Evolutionary conservation across 2,329 filamentous ascomycete genomes (phyloP).

Genomic region (Sporothrix dimorphospora): DNA sequence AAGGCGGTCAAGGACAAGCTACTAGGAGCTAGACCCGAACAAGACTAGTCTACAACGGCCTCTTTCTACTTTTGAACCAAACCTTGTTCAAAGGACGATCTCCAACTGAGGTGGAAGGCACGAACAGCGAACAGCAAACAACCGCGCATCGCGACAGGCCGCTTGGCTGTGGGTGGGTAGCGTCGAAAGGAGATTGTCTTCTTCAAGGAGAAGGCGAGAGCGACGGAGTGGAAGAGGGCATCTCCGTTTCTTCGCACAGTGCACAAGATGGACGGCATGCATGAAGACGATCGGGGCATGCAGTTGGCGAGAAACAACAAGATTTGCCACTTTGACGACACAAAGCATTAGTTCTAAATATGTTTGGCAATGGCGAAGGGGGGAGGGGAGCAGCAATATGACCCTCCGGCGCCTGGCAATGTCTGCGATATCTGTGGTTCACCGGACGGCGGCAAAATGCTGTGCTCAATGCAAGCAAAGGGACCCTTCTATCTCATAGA

Average conservation of each 20-base stretch:
- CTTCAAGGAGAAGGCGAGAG: not conserved
- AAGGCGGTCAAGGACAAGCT: constrained; percentile 28
- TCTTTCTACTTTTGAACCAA: constrained; percentile 25
- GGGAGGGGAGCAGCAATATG: not conserved
- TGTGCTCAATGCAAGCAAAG: constrained; percentile 15
- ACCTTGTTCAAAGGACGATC: constrained; percentile 8
- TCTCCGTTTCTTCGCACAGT: constrained; percentile 1
- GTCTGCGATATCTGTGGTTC: constrained; percentile 5
- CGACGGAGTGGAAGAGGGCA: not conserved
- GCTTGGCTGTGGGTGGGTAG: not conserved
- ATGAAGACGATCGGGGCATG: constrained; percentile 17
- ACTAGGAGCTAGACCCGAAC: constrained; percentile 14
- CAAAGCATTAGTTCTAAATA: not conserved
- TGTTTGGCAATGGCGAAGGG: not conserved
- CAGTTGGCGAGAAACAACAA: constrained; percentile 11
- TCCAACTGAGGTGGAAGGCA: constrained; percentile 16
- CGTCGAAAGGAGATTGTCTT: constrained; percentile 6
- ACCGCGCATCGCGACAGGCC: constrained; percentile 23
- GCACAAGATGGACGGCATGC: not conserved
- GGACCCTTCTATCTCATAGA: not conserved
- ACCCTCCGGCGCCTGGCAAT: not conserved
- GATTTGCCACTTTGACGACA: not conserved
- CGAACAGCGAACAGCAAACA: constrained; percentile 19
- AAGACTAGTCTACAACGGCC: constrained; percentile 24
- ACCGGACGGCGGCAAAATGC: constrained; percentile 19